Base-by-base conservation (phyloP, 148 eudicot species). In the Fallopia convolvulus region DNA sequence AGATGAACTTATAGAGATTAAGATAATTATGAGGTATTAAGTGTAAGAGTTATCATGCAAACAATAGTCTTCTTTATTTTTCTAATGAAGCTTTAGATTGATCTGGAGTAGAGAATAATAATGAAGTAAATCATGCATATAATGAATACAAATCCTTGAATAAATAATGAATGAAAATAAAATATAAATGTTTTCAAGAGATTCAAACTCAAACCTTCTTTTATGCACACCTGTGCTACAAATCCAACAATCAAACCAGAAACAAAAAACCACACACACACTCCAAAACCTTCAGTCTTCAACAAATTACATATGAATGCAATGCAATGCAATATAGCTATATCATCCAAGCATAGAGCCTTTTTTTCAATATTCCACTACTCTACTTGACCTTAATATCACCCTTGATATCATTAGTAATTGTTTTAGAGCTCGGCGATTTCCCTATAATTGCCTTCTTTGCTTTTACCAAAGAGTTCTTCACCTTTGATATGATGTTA, bases 381-480 rank as follows among this genome's bases (percentile, higher is more conserved):
- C 60, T 58, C 70, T 76, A 83, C 60, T 85, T 84, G 46, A 78
- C 91, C 80, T 83, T 83, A 53, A 81, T 80, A 17, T 90, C 93
- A 26, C 81, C 88, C 77, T 91, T 89, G 26, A 85, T 79, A 70
- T 90, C 98, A 18, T 85, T 61, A 0, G 90, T 10, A 46, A 85
- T 80, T 10, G 90, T 81, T 77, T 94, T 92, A 0, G 98, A 70
- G 52, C 83, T 85, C 26, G 90, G 84, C n/a, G 98, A 92, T 82
- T 92, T 94, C 66, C 99, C 94, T 44, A 83, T 87, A 60, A 94
- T 85, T 1, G 92, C 97, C 80, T 90, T 94, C 84, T 88, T 94
- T 1, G 92, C 97, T 92, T 94, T 94, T 21, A 89, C 93, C 5
- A 94, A 82, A 0, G 99, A 90, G 73, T 88, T 87, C 81, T 92